phyloP scores from a whole-genome alignment of 2,329 filamentous ascomycete genomes.

The Trichoderma lentiforme region DNA sequence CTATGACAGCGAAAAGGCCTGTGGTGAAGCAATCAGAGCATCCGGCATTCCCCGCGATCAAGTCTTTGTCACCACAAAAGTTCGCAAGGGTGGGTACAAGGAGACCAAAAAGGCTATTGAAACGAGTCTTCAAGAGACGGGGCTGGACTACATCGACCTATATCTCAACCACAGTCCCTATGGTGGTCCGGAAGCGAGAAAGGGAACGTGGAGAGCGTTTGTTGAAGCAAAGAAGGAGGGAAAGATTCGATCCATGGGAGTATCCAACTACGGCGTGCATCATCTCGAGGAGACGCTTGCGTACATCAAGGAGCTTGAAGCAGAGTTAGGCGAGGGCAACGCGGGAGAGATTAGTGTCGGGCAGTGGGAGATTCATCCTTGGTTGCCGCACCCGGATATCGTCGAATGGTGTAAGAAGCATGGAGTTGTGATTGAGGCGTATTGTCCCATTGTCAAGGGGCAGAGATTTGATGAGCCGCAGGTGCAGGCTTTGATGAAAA shows the following conservation, averaged over 20 bases:
- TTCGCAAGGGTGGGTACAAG: slow-evolving; percentile 55
- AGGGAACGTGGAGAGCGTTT: slow-evolving; percentile 63
- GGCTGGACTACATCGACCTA: slow-evolving; percentile 62
- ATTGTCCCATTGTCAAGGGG: slow-evolving; percentile 37
- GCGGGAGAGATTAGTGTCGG: slow-evolving; percentile 45
- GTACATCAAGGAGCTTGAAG: slow-evolving; percentile 48
- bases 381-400: slow-evolving; percentile 54
- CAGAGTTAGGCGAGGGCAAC: background rate
- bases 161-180: slow-evolving; percentile 65
- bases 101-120: slow-evolving; percentile 26
- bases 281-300: slow-evolving; percentile 67
- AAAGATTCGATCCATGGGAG: slow-evolving; percentile 62
- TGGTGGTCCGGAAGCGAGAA: slow-evolving; percentile 51
- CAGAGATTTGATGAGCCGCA: slow-evolving; percentile 49
- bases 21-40: slow-evolving; percentile 60
- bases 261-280: slow-evolving; percentile 67
- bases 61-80: slow-evolving; percentile 70
- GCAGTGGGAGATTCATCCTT: slow-evolving; percentile 62
- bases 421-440: slow-evolving; percentile 56
- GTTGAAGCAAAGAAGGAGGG: slow-evolving; percentile 60
- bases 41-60: slow-evolving; percentile 55
- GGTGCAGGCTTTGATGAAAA: slow-evolving; percentile 53
- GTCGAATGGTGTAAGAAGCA: slow-evolving; percentile 67
- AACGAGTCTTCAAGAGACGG: background rate
- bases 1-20: slow-evolving; percentile 66